phyloP scores from a whole-genome alignment of 352 stramenopile genomes.

The Phytophthora melonis region DNA sequence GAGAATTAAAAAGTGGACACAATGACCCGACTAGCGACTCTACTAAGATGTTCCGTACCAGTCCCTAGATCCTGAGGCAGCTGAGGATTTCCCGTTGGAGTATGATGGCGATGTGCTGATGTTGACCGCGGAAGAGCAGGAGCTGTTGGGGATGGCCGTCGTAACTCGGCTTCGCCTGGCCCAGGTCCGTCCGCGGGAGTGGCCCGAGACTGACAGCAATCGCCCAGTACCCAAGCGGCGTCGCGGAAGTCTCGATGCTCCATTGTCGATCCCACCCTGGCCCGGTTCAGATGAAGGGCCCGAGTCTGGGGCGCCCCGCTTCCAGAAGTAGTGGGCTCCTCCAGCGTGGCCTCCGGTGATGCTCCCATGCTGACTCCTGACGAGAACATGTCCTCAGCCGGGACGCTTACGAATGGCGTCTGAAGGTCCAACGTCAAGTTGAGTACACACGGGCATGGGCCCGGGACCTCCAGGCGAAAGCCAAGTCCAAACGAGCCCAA shows the following conservation, averaged over 20 bases:
- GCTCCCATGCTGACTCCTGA: conserved; percentile 14
- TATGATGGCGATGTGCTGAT: conserved; percentile 2
- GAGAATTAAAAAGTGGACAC: no score
- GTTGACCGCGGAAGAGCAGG: background rate
- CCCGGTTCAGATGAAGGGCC: background rate
- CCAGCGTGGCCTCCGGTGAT: no score
- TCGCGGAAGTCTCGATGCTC: background rate
- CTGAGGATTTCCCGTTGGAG: background rate
- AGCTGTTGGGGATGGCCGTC: background rate
- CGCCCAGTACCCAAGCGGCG: conserved; percentile 3
- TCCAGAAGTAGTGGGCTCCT: no score
- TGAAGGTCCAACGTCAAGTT: no score
- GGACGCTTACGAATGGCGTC: no score
- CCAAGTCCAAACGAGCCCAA: no score
- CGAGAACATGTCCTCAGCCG: conserved; percentile 6
- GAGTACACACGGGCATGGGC: no score
- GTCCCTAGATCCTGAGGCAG: background rate
- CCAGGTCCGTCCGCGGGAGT: conserved; percentile 3
- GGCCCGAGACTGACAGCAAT: background rate
- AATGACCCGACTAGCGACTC: no score
- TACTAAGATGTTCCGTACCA: conserved; percentile 3
- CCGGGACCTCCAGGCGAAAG: no score
- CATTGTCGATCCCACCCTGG: background rate
- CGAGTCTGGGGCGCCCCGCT: background rate
- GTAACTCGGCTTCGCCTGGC: background rate